These are phyloP conservation scores for Pseudoneurospora amorphoporcata DNA, from an alignment of 495 filamentous ascomycete species.

Conservation along the genomic window DNA sequence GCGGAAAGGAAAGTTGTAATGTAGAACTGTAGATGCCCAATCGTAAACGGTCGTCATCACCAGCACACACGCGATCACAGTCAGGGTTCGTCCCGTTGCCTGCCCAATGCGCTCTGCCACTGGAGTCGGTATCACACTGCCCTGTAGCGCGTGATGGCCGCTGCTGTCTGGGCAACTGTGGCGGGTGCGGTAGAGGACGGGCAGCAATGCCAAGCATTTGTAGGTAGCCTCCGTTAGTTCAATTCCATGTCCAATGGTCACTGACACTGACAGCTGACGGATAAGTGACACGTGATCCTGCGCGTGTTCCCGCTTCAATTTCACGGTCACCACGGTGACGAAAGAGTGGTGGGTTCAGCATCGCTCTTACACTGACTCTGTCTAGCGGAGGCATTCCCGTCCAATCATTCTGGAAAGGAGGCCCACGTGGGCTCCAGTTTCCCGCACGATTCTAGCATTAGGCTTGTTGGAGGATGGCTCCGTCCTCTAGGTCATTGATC, in stretches of 20 bases:
- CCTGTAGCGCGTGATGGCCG: background rate
- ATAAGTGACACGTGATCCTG: background rate
- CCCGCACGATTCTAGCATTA: background rate
- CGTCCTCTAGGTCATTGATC: constrained; percentile 17
- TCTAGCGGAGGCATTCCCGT: background rate
- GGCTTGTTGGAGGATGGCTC: background rate
- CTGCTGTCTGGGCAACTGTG: background rate
- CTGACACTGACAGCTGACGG: background rate
- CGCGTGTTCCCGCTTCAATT: background rate
- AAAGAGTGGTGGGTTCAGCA: background rate
- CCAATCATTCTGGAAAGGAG: background rate
- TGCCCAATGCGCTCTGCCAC: background rate
- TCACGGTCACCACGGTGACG: background rate
- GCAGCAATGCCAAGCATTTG: background rate
- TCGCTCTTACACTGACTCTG: background rate
- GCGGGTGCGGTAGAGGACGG: background rate
- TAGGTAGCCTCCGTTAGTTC: background rate
- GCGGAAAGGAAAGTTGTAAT: background rate
- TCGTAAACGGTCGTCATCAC: background rate
- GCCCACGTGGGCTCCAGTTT: background rate
- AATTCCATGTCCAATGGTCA: background rate
- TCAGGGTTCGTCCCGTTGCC: background rate
- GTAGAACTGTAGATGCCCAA: background rate
- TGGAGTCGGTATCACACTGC: background rate
- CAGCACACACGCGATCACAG: background rate